phyloP scores from a whole-genome alignment of 768 basidiomycete species.

The Russula sp. region DNA sequence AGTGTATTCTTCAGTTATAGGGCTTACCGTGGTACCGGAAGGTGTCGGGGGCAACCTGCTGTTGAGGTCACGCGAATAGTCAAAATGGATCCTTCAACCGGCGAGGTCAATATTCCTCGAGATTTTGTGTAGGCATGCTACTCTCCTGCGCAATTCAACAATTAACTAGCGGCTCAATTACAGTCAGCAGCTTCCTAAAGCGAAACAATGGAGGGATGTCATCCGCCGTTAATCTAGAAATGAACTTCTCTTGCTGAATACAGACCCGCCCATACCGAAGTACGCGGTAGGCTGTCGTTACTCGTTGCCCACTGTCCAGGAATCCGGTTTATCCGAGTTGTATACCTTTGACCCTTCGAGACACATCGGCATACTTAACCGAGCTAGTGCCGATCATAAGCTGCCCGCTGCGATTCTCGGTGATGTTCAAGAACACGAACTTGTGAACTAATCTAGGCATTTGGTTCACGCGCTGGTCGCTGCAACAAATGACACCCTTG shows the following conservation, averaged over 20 bases:
- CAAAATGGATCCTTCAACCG: slow-evolving; percentile 41
- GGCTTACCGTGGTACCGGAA: slow-evolving; percentile 28
- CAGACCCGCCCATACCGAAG: not conserved
- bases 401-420: not conserved
- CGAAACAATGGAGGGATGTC: slow-evolving; percentile 25
- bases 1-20: slow-evolving; percentile 2
- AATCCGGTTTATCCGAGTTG: not conserved
- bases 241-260: not conserved
- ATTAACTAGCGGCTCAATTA: not conserved
- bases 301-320: not conserved
- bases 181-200: slow-evolving; percentile 26
- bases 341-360: not conserved
- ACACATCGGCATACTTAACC: not conserved
- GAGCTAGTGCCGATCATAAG: slow-evolving; percentile 1
- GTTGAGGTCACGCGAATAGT: slow-evolving; percentile 64
- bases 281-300: not conserved
- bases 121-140: slow-evolving; percentile 8
- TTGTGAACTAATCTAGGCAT: not conserved
- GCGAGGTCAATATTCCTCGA: slow-evolving; percentile 47
- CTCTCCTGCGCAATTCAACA: not conserved
- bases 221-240: slow-evolving; percentile 7
- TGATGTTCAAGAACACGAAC: not conserved
- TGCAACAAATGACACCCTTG: not conserved
- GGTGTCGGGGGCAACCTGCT: slow-evolving; percentile 60
- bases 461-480: not conserved